Evolutionary conservation across 495 filamentous ascomycete species (phyloP), one percentile per base, ranked within the genome.

Genomic region (Lepidopterella palustris): DNA sequence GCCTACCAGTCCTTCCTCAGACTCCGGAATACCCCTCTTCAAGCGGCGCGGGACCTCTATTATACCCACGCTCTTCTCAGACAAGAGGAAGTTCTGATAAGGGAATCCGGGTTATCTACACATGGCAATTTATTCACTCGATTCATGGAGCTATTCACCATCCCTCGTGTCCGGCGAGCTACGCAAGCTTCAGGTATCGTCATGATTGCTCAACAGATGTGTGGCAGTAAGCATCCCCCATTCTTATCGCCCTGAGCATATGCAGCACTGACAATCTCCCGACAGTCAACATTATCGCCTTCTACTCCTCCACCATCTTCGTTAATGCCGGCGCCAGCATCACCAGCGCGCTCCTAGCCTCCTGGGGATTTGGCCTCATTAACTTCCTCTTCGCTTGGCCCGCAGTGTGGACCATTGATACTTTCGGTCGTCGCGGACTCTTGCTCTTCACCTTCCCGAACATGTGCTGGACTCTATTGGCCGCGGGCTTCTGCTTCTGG

Each of bases 321-420:
- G 64, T 68, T 5, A 62, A 87, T 1, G 82, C 87, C 18, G 84
- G 86, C 21, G 80, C 82, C 20, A 71, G 35, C 53, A 72, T 79
- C 15, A 79, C 76, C 53, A 68, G 77, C 4, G 84, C 90, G 32
- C 79, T 95, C 5, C 75, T 87, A 15, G 85, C 84, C 1, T 90
- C 87, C 0, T 88, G 83, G 65, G 89, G 89, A 1, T 93, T 91
- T 66, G 89, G 89, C 28, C 70, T 88, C 0, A 79, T 92, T 63
- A 92, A 93, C 72, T 92, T 88, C 71, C 47, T 87, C n/a, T 93
- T 93, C 64, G 87, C 88, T 49, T 88, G 83, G 74, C 89, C 89
- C 0, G 89, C 89, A 4, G 78, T 95, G 27, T 88, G 80, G 76
- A 90, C 88, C 6, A 95, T 95, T 63, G 90, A 95, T 71, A 90